These are phyloP conservation scores for Chlamydomonas reinhardtii DNA, from an alignment of 163 green algal species.

Conservation along the genomic window DNA sequence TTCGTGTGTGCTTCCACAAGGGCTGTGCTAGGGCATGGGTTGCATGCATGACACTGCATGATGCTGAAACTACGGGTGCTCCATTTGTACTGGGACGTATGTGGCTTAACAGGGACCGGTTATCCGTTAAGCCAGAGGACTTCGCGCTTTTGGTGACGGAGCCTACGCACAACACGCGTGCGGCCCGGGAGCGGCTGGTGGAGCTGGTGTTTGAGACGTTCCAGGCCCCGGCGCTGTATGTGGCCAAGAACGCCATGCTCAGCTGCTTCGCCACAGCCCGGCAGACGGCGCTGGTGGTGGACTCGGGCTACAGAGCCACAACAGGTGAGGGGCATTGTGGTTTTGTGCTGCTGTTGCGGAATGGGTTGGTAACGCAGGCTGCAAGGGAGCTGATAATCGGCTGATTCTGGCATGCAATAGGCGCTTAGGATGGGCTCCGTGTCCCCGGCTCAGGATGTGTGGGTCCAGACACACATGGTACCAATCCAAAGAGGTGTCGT, in stretches of 20 bases:
- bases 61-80: too few relatives aligned
- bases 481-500: neutral
- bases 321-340: slow-evolving; percentile 62
- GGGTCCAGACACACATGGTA: too few relatives aligned
- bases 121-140: slow-evolving; percentile 84
- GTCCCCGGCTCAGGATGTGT: too few relatives aligned
- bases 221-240: slow-evolving; percentile 85
- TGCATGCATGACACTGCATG: too few relatives aligned
- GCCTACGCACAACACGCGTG: slow-evolving; percentile 77
- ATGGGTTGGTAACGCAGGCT: neutral
- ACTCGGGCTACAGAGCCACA: slow-evolving; percentile 82
- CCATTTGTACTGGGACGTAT: too few relatives aligned
- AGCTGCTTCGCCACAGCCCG: slow-evolving; percentile 89
- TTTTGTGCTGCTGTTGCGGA: neutral
- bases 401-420: too few relatives aligned
- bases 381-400: too few relatives aligned
- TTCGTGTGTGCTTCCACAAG: too few relatives aligned
- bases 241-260: slow-evolving; percentile 92
- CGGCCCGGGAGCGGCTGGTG: slow-evolving; percentile 80
- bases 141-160: slow-evolving; percentile 95
- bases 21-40: too few relatives aligned
- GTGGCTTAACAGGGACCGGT: slow-evolving; percentile 76
- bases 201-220: slow-evolving; percentile 91
- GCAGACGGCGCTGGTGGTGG: slow-evolving; percentile 94
- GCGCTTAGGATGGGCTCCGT: too few relatives aligned